Evolutionary conservation across 1,284 basidiomycete species (phyloP).

Genomic region (Trichosporon asahii): DNA sequence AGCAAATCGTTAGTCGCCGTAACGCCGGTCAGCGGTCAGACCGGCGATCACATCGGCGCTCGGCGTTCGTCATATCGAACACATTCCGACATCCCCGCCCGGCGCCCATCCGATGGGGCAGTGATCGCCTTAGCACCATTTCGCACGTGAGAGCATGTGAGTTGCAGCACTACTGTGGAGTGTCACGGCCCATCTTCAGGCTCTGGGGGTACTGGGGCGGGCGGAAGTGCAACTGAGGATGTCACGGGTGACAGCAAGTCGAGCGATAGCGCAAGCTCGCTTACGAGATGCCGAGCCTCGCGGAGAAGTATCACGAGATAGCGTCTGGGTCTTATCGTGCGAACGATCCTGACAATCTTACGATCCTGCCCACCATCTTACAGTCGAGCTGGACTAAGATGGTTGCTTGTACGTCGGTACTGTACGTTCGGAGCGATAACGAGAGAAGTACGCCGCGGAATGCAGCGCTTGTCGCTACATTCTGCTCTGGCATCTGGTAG

Average conservation of each 20-base stretch:
- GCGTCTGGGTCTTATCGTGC: neutral
- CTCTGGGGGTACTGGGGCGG: no score
- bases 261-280: neutral
- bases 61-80: neutral
- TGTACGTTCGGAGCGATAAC: no score
- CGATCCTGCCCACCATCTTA: no score
- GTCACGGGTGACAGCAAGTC: neutral
- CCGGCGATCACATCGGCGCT: neutral
- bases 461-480: neutral
- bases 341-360: neutral
- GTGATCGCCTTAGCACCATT: neutral
- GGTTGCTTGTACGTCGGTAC: no score
- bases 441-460: no score
- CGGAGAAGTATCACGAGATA: neutral
- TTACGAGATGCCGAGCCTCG: neutral
- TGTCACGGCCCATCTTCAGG: no score
- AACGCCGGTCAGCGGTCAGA: no score
- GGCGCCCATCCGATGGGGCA: neutral
- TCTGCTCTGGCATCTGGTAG: neutral
- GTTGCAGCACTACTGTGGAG: neutral
- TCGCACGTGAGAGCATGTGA: neutral
- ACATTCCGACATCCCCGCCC: neutral
- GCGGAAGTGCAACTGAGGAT: neutral
- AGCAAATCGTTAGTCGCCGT: no score
- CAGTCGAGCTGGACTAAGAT: no score